Base-by-base conservation (phyloP, 2,329 filamentous ascomycete species). In the Ceratocystis cubensis region DNA sequence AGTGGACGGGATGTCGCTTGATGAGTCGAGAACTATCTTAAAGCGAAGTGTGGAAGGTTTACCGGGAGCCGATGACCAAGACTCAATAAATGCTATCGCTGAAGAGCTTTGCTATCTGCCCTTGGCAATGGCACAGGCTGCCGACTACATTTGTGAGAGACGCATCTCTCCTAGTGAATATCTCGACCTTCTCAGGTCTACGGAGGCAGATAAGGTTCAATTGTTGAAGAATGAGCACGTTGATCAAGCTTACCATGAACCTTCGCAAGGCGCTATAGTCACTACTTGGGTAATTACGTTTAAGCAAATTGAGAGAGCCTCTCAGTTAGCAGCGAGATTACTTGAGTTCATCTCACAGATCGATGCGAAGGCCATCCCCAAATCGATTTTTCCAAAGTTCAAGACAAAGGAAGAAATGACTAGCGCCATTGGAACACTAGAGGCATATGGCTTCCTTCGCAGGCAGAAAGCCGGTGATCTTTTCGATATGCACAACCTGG, bases 71-170 rank as follows among this genome's bases (percentile, higher is more conserved):
- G 33, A 37, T 37, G 33, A 37, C 33, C 33, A 37, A 37, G 33
- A 37, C 33, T 37, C 33, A 2, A 37, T 37, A 25, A 28, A 25
- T n/a, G 46, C 41, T 61, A 46, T 17, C 7, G 22, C n/a, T 0
- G 10, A 45, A 3, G 22, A 65, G 4, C 62, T 71, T 2, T 53
- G 50, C 20, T 61, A 67, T 46, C 67, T 69, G 7, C 70, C 70
- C 0, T 48, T 71, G 44, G 69, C 22, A 25, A 25, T 25, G 22
- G 22, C 22, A 25, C 22, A 25, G 22, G 22, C 22, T 25, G 22
- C 22, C 69, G 66, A 65, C 3, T 71, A 70, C 17, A 66, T 71
- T 3, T 67, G 61, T 37, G 25, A 41, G n/a, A 68, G 53, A 37
- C 1, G 33, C 8, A 30, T 50, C 3, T 17, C 28, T 8, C 20